Evolutionary conservation across 345 rosid genomes (phyloP), one percentile per base, ranked within the genome.

Genomic region (Barbarea vulgaris): DNA sequence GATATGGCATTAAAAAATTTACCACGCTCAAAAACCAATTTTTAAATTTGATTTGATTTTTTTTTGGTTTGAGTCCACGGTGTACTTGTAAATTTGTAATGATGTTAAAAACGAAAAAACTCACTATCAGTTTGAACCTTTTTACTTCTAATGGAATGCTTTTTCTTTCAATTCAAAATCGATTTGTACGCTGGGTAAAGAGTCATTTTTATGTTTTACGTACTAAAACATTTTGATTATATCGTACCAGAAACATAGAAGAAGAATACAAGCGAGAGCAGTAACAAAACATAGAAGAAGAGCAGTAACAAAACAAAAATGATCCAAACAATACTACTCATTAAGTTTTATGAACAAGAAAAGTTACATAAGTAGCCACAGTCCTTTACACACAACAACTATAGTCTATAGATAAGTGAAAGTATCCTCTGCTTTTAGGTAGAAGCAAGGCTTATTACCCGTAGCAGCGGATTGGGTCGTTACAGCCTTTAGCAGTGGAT

Each of bases 401-500:
- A 47, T 22, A 37, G 10, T 66, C 51, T 46, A 65, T 47, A 74
- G 44, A 59, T 57, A 67, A 9, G 44, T 34, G 53, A 19, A 74
- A 27, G 18, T 59, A 48, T 27, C 36, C 56, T 60, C 56, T 76
- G 74, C 19, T 41, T 60, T 36, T 11, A n/a, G 6, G 12, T 56
- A 7, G 24, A 50, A 64, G 18, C 50, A 55, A 50, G 27, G 60
- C 14, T 39, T 81, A 28, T 67, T 82, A 94, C 34, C 97, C 98
- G 12, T 94, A 94, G 89, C 97, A 94, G 51, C 88, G 83, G 79
- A 95, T 95, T 0, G 97, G 90, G 69, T 90, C 96, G 30, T 87
- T 89, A 91, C 99, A 95, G 53, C 96, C 91, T 69, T 94, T 92
- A 21, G 79, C 87, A 31, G 86, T 19, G 42, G 97, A 90, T 73